Percentiles rank a stretch among this genome's conserved stretches.
phyloP scores from a whole-genome alignment of 2,329 filamentous ascomycete genomes.

The Nothophaeocryptopus gaeumannii region DNA sequence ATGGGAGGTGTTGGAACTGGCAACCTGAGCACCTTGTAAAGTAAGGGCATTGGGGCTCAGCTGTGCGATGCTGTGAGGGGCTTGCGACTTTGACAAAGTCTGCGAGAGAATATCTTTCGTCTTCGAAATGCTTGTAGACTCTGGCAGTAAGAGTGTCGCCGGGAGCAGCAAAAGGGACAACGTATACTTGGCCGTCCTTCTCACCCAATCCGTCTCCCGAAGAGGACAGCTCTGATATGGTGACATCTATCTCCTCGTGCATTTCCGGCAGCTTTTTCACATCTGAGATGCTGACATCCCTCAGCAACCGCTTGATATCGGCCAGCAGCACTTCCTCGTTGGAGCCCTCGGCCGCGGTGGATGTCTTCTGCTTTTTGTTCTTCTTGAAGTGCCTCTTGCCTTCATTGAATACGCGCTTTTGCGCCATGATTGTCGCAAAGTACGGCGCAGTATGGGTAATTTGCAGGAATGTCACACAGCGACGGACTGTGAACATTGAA shows the following conservation, averaged over 20 bases:
- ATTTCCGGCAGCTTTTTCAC: conserved; percentile 51
- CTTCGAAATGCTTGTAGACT: conserved; percentile 67
- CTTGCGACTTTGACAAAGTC: conserved; percentile 77
- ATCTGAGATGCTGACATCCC: conserved; percentile 29
- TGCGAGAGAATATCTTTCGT: conserved; percentile 68
- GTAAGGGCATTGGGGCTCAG: conserved; percentile 76
- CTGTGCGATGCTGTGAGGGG: conserved; percentile 73
- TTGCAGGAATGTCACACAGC: conserved; percentile 2
- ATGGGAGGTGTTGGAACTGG: conserved; percentile 96
- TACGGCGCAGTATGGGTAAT: not conserved
- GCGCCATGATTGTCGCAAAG: conserved; percentile 26
- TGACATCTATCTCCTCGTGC: conserved; percentile 75
- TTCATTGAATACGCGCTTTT: conserved; percentile 39
- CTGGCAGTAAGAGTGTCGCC: conserved; percentile 79
- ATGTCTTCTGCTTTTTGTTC: conserved; percentile 50
- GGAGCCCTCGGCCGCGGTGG: conserved; percentile 42
- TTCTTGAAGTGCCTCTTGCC: conserved; percentile 41
- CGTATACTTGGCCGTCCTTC: conserved; percentile 68
- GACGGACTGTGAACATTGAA: conserved; percentile 12
- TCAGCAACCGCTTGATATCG: conserved; percentile 45
- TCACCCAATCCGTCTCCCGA: conserved; percentile 87
- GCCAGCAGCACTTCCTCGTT: conserved; percentile 50
- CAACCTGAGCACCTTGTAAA: conserved; percentile 86
- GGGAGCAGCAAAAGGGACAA: conserved; percentile 83
- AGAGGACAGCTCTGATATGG: conserved; percentile 79